Percentiles rank a stretch among this genome's conserved stretches.
These are phyloP conservation scores for Fulvia fulva DNA, from an alignment of 2,329 filamentous ascomycete genomes.

Conservation along the genomic window DNA sequence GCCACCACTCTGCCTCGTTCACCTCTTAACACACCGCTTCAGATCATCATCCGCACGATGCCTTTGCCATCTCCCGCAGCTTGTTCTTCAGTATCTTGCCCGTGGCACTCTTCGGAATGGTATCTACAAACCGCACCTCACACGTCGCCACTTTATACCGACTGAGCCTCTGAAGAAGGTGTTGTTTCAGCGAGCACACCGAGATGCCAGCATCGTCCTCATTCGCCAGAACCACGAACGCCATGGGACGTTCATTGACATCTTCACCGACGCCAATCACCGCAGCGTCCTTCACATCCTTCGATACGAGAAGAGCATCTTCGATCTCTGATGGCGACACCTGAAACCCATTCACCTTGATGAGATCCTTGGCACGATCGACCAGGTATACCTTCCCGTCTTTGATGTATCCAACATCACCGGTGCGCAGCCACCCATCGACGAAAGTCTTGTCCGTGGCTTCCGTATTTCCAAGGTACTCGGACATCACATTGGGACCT, in stretches of 20 bases:
- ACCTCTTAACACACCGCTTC: neutral
- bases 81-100: conserved; percentile 31
- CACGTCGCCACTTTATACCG: conserved; percentile 35
- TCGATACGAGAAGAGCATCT: conserved; percentile 25
- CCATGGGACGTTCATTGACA: conserved; percentile 21
- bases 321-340: conserved; percentile 35
- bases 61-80: conserved; percentile 11
- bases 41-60: neutral
- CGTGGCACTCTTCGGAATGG: conserved; percentile 31
- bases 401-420: conserved; percentile 45
- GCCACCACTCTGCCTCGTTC: neutral
- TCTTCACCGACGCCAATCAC: conserved; percentile 23
- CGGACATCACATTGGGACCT: conserved; percentile 39
- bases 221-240: conserved; percentile 19
- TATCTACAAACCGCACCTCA: conserved; percentile 25
- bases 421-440: conserved; percentile 89
- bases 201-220: conserved; percentile 9
- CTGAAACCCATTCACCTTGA: conserved; percentile 36
- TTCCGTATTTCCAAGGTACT: conserved; percentile 33
- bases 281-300: conserved; percentile 27
- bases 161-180: conserved; percentile 32
- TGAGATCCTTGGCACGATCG: conserved; percentile 35
- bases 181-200: conserved; percentile 28
- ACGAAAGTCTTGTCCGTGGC: conserved; percentile 25
- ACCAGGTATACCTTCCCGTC: conserved; percentile 32